Base-by-base conservation (phyloP, 768 basidiomycete species). In the Pleurotus ostreatus region DNA sequence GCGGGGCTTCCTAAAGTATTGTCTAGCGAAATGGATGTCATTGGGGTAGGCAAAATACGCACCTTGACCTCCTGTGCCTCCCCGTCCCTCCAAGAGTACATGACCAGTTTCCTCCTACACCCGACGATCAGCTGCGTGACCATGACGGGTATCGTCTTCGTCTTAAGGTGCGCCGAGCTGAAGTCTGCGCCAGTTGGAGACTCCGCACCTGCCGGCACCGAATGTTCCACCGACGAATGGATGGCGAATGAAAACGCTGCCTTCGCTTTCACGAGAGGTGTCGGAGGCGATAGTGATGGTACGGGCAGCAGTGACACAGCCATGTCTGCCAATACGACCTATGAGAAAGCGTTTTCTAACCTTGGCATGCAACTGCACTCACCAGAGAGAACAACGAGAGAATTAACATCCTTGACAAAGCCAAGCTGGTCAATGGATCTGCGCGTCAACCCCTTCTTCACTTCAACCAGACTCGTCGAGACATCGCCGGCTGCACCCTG, bases 81-180 rank as follows among this genome's bases (percentile, higher is more conserved):
- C 15, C 92, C 89, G 63, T 94, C 92, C 59, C 80, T 86, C 89
- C 94, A 95, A 6, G 83, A 80, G 67, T 94, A 94, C 13, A 97
- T 72, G 0, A 94, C 86, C 5, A 91, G 82, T 66, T 86, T 92
- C 60, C 93, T 80, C 59, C 89, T 74, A 67, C 95, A 97, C 23
- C 94, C 96, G 3, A 97, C 78, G 11, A 92, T 77, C 13, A 99
- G 78, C 55, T 80, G 78, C 0, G 93, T 93, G n/a, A 91, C 74
- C 20, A 86, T 69, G 2, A 78, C 79, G 34, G 90, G 85, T 30
- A 88, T 84, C 8, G 80, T 73, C 25, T 76, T 77, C 1, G 69
- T 57, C 48, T 66, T 70, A 38, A 52, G 22, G 20, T 41, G 51
- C 9, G 51, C 39, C 51, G 51, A 39, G 37, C 64, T 62, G 54